Base-by-base conservation (phyloP, 371 early-diverging fungal genomes). In the Lichtheimia ornata region DNA sequence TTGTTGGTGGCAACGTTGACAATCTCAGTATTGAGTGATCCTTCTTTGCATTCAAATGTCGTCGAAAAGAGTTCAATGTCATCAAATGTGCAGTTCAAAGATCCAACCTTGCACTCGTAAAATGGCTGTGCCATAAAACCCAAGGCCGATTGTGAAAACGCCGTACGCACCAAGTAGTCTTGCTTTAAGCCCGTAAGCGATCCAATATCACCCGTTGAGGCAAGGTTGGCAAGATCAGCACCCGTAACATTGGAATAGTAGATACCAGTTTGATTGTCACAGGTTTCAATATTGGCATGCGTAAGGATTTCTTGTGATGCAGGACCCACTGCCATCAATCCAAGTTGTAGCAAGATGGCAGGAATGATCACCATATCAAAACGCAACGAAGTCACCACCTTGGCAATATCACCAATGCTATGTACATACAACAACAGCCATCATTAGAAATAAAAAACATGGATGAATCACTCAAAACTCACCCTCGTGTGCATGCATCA, bases 401-500 rank as follows among this genome's bases (percentile, higher is more conserved):
- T 53, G 4, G 57, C 7, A 22, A 64, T 41, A 2, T 58, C 63
- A 58, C 14, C 3, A 12, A 24, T 22, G 43, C 14, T 15, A 41
- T 5, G 27, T 24, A 53, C n/a, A 4, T 24, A 30, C 5, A 51
- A 20, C 12, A 13, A 54, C 6, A 40, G 40, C 53, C 40, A 41
- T 18, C 54, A 28, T 18, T 40, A 50, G 22, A 6, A n/a, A 24
- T 12, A 22, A 20, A 24, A 51, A 4, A 1, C 11, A 17, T 56
- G 5, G 25, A 11, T 43, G 42, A 9, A 63, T 63, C 17, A 49
- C 18, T 30, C 20, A 15, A 55, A 42, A 42, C 61, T 43, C 24
- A 66, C 66, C 66, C 66, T 15, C 66, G 62, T 28, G 66, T 62
- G 41, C 66, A 66, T 25, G 55, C 59, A 44, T 66, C 66, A 41